phyloP scores from a whole-genome alignment of 1,139 yeast species.

The Lodderomyces margitis region DNA sequence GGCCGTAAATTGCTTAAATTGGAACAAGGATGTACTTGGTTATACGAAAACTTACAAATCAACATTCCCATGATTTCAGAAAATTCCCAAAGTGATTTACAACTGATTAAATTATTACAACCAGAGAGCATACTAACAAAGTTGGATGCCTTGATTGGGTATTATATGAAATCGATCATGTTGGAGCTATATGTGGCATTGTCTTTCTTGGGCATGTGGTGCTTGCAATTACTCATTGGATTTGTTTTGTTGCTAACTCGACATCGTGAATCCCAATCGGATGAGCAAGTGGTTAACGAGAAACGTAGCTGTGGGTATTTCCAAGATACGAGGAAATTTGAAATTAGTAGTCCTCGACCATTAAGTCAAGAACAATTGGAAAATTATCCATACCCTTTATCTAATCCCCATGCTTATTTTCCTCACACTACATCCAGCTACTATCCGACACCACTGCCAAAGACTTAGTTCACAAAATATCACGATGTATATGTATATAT shows the following conservation, averaged over 20 bases:
- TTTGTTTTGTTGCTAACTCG: slow-evolving; percentile 9
- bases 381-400: slow-evolving; percentile 32
- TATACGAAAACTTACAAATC: slow-evolving; percentile 61
- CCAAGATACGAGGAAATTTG: slow-evolving; percentile 3
- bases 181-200: slow-evolving; percentile 48
- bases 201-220: slow-evolving; percentile 48
- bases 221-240: slow-evolving; percentile 43
- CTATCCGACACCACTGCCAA: slow-evolving; percentile 9
- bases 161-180: slow-evolving; percentile 34
- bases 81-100: slow-evolving; percentile 9
- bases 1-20: slow-evolving; percentile 67
- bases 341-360: slow-evolving; percentile 32
- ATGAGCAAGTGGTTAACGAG: background rate
- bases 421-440: slow-evolving; percentile 10
- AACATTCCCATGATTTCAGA: slow-evolving; percentile 44
- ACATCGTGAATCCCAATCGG: background rate
- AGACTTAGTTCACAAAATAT: no score
- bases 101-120: slow-evolving; percentile 11
- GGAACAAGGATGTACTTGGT: slow-evolving; percentile 77
- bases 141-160: slow-evolving; percentile 21
- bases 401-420: slow-evolving; percentile 4
- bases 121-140: slow-evolving; percentile 7
- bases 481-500: slow-evolving; percentile 3
- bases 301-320: slow-evolving; percentile 5
- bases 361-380: slow-evolving; percentile 27